Percentiles rank a stretch among this genome's conserved stretches.
phyloP scores from a whole-genome alignment of 1,139 yeast genomes.

The Suhomyces coccinellae region DNA sequence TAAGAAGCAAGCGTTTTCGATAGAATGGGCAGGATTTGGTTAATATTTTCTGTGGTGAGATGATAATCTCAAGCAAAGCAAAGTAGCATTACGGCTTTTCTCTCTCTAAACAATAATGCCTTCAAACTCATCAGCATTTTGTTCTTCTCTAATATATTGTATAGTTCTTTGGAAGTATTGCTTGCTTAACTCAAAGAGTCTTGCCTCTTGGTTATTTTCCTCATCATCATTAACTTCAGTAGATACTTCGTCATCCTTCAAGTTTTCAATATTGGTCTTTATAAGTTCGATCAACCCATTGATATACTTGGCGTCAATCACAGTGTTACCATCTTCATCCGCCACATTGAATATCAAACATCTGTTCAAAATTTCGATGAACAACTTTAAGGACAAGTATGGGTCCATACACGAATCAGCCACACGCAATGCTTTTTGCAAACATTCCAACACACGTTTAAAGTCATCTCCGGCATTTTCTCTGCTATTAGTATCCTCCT shows the following conservation, averaged over 20 bases:
- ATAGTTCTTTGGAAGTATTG: constrained; percentile 64
- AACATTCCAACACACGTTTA: constrained; percentile 49
- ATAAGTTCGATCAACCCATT: constrained; percentile 86
- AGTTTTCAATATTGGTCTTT: constrained; percentile 66
- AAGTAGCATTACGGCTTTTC: no score
- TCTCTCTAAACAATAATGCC: constrained; percentile 22
- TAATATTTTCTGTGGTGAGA: constrained; percentile 18
- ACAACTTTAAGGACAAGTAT: constrained; percentile 72
- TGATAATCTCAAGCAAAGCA: no score
- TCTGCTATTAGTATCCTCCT: constrained; percentile 10
- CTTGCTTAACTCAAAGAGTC: constrained; percentile 32
- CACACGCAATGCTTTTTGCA: constrained; percentile 71
- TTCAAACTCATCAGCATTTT: constrained; percentile 60
- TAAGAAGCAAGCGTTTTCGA: constrained; percentile 49
- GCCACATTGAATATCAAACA: constrained; percentile 83
- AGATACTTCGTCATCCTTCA: constrained; percentile 32
- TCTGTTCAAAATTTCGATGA: constrained; percentile 85
- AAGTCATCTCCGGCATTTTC: constrained; percentile 29
- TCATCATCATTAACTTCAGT: constrained; percentile 18
- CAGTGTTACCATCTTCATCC: constrained; percentile 75
- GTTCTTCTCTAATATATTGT: constrained; percentile 64
- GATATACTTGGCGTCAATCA: constrained; percentile 71
- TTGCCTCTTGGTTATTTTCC: constrained; percentile 35
- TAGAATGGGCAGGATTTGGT: constrained; percentile 86
- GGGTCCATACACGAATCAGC: constrained; percentile 94